Evolutionary conservation across 495 filamentous ascomycete genomes (phyloP), one percentile per base, ranked within the genome.

Genomic region (Lineolata rhizophorae): DNA sequence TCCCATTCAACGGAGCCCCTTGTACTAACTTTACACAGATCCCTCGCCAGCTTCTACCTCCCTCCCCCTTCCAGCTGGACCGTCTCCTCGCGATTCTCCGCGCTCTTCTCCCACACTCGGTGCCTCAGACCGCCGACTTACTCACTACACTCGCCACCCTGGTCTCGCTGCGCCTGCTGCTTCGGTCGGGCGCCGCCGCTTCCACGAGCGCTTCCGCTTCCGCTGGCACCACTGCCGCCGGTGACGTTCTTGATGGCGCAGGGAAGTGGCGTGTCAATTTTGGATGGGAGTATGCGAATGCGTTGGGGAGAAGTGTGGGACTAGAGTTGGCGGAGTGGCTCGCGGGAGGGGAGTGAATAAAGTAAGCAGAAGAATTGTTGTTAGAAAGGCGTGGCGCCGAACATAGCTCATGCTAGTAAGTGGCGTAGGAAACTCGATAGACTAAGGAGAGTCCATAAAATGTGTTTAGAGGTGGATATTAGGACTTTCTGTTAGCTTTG

Each of bases 81-180:
- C 62, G 87, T 3, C 59, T 93, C 52, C 55, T 91, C 14, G 81
- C 85, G 0, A 90, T 97, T 17, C 83, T 85, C 41, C 70, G 74
- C 17, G 72, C 76, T 1, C 71, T 94, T 27, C 54, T 76, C 20
- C 72, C 73, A 1, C 72, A 83, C 35, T 66, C 56, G 8, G 51
- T 67, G 1, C 46, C 58, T 6, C 63, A 61, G 15, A 52, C 70
- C 39, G 60, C 69, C 10, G 55, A 57, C 40, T 35, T 65, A 19
- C 43, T 48, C 20, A 55, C 50, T 4, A 57, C 53, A 38, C 61
- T 94, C 19, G 72, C 81, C 19, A 94, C 85, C 26, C 53, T 97
- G 27, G 69, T 72, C 14, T 75, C 76, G 22, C 47, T 95, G 44
- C 53, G 82, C 34, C 52, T 97, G 31, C 53, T 95, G 8, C 66